Evolutionary conservation across 352 stramenopile genomes (phyloP).

Genomic region (Thalassiosira livingstoniorum): DNA sequence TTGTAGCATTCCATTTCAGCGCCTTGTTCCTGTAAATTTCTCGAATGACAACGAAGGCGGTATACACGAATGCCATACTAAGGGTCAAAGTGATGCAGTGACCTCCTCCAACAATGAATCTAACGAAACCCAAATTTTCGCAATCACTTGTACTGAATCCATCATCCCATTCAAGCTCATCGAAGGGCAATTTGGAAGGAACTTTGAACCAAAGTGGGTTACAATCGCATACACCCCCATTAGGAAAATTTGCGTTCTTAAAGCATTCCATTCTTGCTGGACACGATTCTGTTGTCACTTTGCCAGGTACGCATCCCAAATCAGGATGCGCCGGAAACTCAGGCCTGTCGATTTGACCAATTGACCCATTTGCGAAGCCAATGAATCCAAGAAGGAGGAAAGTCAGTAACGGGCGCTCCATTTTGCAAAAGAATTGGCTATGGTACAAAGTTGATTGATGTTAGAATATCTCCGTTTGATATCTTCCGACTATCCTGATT

Average conservation of each 20-base stretch:
- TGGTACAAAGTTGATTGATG: no score
- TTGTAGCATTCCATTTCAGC: conserved; percentile 56
- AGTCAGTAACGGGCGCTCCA: conserved; percentile 1
- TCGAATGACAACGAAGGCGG: conserved; percentile 18
- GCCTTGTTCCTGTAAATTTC: conserved; percentile 45
- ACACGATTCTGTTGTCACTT: conserved; percentile 8
- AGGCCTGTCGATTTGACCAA: not conserved
- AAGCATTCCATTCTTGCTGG: conserved; percentile 52
- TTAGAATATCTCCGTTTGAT: no score
- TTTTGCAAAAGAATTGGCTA: no score
- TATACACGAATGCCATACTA: conserved; percentile 45
- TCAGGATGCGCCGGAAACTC: conserved; percentile 2
- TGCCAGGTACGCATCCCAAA: conserved; percentile 34
- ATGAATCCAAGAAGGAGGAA: conserved; percentile 38
- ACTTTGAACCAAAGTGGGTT: conserved; percentile 50
- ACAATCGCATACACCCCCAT: conserved; percentile 52
- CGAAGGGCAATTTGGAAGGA: conserved; percentile 40
- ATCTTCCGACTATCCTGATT: no score
- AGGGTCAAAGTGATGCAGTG: conserved; percentile 7
- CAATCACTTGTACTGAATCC: conserved; percentile 48
- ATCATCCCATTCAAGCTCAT: conserved; percentile 56
- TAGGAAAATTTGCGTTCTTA: conserved; percentile 24
- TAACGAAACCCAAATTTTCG: conserved; percentile 23
- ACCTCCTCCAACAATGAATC: conserved; percentile 30
- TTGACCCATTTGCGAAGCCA: conserved; percentile 1